phyloP scores from a whole-genome alignment of 1,139 yeast genomes.

The Suhomyces kunorum region DNA sequence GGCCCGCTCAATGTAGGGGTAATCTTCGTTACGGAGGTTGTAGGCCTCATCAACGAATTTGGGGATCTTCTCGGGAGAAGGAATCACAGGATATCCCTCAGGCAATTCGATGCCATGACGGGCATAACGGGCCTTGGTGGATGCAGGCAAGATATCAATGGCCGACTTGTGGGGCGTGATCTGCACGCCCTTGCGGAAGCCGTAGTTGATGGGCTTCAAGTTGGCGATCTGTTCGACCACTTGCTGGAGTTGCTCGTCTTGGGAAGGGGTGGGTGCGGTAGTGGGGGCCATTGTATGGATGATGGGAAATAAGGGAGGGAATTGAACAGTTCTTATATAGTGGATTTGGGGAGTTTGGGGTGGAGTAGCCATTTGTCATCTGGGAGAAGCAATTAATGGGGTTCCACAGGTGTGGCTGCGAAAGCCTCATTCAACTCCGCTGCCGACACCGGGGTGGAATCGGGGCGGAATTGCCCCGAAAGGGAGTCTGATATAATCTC shows the following conservation, averaged over 20 bases:
- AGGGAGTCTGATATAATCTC: too few relatives aligned
- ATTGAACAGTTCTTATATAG: not conserved
- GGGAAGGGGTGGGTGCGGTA: conserved; percentile 8
- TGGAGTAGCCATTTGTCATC: conserved; percentile 1
- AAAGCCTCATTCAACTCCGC: conserved; percentile 7
- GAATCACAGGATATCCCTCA: conserved; percentile 20
- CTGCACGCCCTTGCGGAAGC: conserved; percentile 10
- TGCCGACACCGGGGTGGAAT: not conserved
- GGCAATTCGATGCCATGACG: conserved; percentile 20
- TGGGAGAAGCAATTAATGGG: not conserved
- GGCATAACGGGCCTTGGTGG: conserved; percentile 18
- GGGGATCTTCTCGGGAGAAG: conserved; percentile 16
- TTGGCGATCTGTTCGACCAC: conserved; percentile 15
- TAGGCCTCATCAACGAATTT: conserved; percentile 21
- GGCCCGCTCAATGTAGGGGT: conserved; percentile 21
- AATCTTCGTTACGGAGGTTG: conserved; percentile 18
- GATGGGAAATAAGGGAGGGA: too few relatives aligned
- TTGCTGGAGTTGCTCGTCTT: conserved; percentile 14
- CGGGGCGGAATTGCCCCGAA: not conserved
- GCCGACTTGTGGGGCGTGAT: conserved; percentile 11
- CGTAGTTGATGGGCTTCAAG: conserved; percentile 15
- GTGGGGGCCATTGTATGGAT: conserved; percentile 20
- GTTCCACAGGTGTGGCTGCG: conserved; percentile 11
- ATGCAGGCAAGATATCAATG: conserved; percentile 15
- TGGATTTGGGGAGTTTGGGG: not conserved